Base-by-base conservation (phyloP, 306 rosid species). In the Begonia peltatifolia region DNA sequence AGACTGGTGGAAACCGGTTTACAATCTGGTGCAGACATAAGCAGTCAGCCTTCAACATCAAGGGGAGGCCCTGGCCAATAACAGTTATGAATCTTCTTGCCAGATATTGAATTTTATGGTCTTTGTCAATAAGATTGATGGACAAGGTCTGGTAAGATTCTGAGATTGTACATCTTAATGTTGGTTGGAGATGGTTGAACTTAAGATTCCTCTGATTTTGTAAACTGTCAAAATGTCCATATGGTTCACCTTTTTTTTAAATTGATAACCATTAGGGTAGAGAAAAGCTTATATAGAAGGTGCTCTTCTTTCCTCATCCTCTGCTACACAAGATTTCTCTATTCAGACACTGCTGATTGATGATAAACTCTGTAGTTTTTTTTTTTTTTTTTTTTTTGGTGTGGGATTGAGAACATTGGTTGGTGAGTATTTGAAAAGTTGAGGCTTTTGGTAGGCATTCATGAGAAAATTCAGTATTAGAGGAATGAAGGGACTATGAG, bases 101-200 rank as follows among this genome's bases (percentile, higher is more conserved):
- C 62, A 47, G 17, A 63, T 62, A 55, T 66, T 56, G 60, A 68
- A 55, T 67, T 49, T 42, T 73, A 61, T 64, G 65, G 46, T 76
- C 75, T 66, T 62, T 14, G 60, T 63, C 44, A 57, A 72, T 44
- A 58, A 62, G 63, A 66, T 63, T 57, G 59, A 58, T 50, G 74
- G 64, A 71, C 41, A 74, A 70, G 80, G 66, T 71, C 59, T 41
- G 70, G 69, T 80, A 60, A 70, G 66, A 76, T 71, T 83, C 92
- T 86, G 86, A 76, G 83, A 70, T 86, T 86, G 99, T 86, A 85
- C 71, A 90, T 83, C 79, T 54, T 69, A 51, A 70, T 48, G 73
- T 53, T 42, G 50, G 35, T 78, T 73, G 77, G 61, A 73, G 74
- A 64, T 74, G 75, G 76, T 81, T 72, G 51, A 72, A 71, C 67